Evolutionary conservation across 352 stramenopile species (phyloP).

Genomic region (Phytopythium ostracodes): DNA sequence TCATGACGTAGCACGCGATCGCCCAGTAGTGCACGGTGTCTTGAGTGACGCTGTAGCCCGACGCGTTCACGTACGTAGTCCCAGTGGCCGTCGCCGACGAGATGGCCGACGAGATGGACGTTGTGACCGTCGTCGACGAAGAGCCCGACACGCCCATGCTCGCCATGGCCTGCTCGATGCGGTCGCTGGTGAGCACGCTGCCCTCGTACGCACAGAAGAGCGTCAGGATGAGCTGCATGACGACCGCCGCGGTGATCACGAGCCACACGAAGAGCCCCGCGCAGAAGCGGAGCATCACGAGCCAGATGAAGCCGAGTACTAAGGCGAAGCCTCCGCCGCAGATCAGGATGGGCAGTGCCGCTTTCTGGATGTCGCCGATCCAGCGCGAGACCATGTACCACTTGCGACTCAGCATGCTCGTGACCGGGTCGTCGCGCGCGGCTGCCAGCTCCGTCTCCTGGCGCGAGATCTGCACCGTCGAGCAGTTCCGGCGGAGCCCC

Average conservation of each 20-base stretch:
- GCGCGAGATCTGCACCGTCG: conserved; percentile 42
- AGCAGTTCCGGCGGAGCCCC: conserved; percentile 35
- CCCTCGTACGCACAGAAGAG: conserved; percentile 77
- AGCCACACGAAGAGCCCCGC: conserved; percentile 80
- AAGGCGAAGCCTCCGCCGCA: conserved; percentile 67
- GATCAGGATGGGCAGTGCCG: conserved; percentile 69
- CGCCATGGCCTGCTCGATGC: conserved; percentile 41
- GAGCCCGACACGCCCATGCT: conserved; percentile 43
- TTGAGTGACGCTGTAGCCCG: conserved; percentile 35
- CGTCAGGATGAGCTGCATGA: conserved; percentile 66
- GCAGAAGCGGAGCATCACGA: conserved; percentile 71
- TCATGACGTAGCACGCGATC: conserved; percentile 76
- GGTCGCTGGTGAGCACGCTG: conserved; percentile 46
- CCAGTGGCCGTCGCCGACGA: conserved; percentile 18
- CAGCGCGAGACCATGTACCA: conserved; percentile 70
- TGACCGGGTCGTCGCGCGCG: conserved; percentile 45
- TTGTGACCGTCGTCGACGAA: conserved; percentile 25
- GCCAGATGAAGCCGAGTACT: conserved; percentile 66
- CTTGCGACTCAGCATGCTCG: conserved; percentile 52
- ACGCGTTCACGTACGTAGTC: conserved; percentile 53
- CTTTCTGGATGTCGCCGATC: conserved; percentile 78
- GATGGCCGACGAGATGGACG: conserved; percentile 18
- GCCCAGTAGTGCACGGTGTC: conserved; percentile 67
- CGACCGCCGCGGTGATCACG: conserved; percentile 56
- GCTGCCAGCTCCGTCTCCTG: conserved; percentile 38